phyloP scores from a whole-genome alignment of 2,329 filamentous ascomycete genomes.

The Aureobasidium sp. region DNA sequence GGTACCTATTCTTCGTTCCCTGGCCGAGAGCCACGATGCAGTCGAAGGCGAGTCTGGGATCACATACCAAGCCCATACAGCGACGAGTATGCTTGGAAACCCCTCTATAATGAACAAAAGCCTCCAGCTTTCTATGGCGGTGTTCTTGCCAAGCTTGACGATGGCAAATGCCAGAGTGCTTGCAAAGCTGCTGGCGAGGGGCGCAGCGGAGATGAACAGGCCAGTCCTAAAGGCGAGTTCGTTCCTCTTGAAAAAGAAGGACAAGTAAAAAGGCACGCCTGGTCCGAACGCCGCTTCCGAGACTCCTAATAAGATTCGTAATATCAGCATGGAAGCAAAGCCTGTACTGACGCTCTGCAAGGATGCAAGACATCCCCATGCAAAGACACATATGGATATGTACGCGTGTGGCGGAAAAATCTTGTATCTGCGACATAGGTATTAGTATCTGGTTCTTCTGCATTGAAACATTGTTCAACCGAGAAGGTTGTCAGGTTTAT shows the following conservation, averaged over 20 bases:
- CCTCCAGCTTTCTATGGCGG: constrained; percentile 76
- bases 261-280: constrained; percentile 58
- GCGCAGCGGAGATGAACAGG: constrained; percentile 72
- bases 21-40: constrained; percentile 35
- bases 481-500: not conserved
- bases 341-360: constrained; percentile 50
- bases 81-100: constrained; percentile 71
- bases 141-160: constrained; percentile 56
- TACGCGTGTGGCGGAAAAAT: constrained; percentile 56
- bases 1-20: constrained; percentile 57
- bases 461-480: not conserved
- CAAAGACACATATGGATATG: constrained; percentile 58
- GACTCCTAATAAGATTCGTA: constrained; percentile 52
- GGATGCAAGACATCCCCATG: constrained; percentile 74
- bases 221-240: constrained; percentile 83
- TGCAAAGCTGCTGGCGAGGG: constrained; percentile 60
- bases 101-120: constrained; percentile 78
- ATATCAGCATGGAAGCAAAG: constrained; percentile 51
- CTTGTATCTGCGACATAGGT: constrained; percentile 38
- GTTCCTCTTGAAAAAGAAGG: constrained; percentile 55
- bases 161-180: constrained; percentile 75
- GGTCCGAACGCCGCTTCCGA: constrained; percentile 57
- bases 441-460: not conserved
- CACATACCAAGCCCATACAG: constrained; percentile 59
- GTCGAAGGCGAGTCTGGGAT: constrained; percentile 66